Base-by-base conservation (phyloP, 345 rosid genomes). In the Eucalyptus polyanthemos region DNA sequence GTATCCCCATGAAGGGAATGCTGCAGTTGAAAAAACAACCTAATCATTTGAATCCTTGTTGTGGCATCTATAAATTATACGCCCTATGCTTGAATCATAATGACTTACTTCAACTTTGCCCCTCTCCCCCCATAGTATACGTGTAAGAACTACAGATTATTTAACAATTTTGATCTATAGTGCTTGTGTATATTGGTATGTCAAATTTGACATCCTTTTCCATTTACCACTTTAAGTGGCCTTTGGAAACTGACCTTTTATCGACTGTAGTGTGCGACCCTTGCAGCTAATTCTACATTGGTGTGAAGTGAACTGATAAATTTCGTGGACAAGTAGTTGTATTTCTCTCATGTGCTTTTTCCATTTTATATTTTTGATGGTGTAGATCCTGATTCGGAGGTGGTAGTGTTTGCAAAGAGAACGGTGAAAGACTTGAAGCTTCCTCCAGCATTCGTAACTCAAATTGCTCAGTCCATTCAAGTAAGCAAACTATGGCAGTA, bases 341-440 rank as follows among this genome's bases (percentile, higher is more conserved):
- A 76, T 40, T 80, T 29, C 45, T 60, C 42, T 60, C 19, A 45
- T 8, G 40, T 54, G 62, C 16, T 45, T 56, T 69, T 51, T 85
- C 40, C 40, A 34, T 13, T 44, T 85, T 21, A 16, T 44, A 16
- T 53, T 16, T 54, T 29, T 50, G n/a, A 14, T 19, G 49, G 10
- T 87, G 54, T 88, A 95, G 99, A 98, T 94, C 97, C 98, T 6
- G 99, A 98, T 93, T 97, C 95, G 11, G 99, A 98, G 87, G 94
- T 96, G 40, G 95, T 94, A 80, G 91, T 95, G 49, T 98, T 98
- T 91, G 97, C 99, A 1, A 98, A 95, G 92, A 94, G 97, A 80
- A 98, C 99, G 40, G 99, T 95, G 37, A 98, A 95, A 92, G 99
- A 98, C 91, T 94, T 98, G 95, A 96, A 97, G 94, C 97, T 97